Evolutionary conservation across 306 rosid species (phyloP).

Genomic region (Carpinus viminea): DNA sequence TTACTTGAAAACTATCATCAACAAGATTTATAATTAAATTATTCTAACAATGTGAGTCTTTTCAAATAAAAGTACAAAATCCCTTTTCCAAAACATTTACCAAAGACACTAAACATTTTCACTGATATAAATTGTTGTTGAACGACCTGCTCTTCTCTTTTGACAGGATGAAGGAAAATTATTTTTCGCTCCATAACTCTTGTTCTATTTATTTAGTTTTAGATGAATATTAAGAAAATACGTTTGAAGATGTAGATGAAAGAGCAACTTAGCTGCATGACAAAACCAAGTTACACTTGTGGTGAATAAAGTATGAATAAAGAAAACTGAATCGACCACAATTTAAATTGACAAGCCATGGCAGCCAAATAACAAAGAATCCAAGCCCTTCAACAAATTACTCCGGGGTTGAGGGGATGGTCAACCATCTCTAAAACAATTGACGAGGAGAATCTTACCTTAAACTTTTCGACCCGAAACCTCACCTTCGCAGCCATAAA

Average conservation of each 20-base stretch:
- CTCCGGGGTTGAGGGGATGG: too few relatives aligned
- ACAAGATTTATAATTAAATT: too few relatives aligned
- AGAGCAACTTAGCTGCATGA: conserved; percentile 91
- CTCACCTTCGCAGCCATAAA: too few relatives aligned
- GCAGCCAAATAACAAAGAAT: not conserved
- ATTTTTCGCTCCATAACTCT: conserved; percentile 63
- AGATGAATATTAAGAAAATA: conserved; percentile 73
- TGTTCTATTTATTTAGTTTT: conserved; percentile 72
- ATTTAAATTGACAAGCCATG: not conserved
- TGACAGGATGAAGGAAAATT: conserved; percentile 32
- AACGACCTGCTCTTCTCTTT: conserved; percentile 64
- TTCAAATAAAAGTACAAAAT: too few relatives aligned
- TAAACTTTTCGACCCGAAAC: too few relatives aligned
- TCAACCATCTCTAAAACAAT: too few relatives aligned
- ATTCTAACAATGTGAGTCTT: too few relatives aligned
- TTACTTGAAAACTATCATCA: too few relatives aligned
- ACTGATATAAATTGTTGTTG: conserved; percentile 27
- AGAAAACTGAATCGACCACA: not conserved
- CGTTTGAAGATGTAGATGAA: conserved; percentile 77
- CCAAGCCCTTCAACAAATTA: not conserved
- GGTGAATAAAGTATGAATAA: not conserved
- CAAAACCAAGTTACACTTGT: conserved; percentile 3
- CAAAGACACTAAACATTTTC: too few relatives aligned
- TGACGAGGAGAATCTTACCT: too few relatives aligned
- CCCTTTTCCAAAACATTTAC: too few relatives aligned